These are phyloP conservation scores for Zygosaccharomyces siamensis DNA, from an alignment of 805 yeast genomes.

Conservation along the genomic window DNA sequence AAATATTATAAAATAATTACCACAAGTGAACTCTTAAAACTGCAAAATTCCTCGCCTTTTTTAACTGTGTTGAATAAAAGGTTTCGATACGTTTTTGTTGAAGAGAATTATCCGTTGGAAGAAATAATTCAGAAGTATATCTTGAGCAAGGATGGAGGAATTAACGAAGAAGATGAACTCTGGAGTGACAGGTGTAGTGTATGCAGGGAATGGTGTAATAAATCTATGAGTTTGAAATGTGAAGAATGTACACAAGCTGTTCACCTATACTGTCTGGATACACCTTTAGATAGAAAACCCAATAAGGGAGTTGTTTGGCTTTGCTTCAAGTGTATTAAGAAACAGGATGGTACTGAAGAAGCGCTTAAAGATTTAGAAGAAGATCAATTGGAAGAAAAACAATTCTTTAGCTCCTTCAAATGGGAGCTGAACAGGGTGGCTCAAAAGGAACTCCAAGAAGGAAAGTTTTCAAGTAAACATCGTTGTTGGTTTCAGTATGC, in stretches of 20 bases:
- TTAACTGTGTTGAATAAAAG: conserved; percentile 59
- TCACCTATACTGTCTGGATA: conserved; percentile 82
- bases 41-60: conserved; percentile 45
- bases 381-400: conserved; percentile 10
- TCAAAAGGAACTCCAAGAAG: conserved; percentile 11
- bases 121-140: conserved; percentile 25
- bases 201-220: conserved; percentile 82
- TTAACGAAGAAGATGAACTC: conserved; percentile 1
- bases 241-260: conserved; percentile 66
- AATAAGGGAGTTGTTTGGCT: conserved; percentile 88
- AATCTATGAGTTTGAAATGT: conserved; percentile 70
- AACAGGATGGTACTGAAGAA: conserved; percentile 41
- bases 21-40: conserved; percentile 52
- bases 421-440: conserved; percentile 16
- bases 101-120: conserved; percentile 37
- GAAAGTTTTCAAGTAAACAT: conserved; percentile 10
- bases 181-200: conserved; percentile 50
- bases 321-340: conserved; percentile 72
- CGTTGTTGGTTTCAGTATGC: conserved; percentile 32
- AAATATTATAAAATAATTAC: conserved; percentile 75
- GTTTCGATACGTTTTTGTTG: conserved; percentile 71
- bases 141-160: conserved; percentile 7
- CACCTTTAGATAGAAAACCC: conserved; percentile 76
- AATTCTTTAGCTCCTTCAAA: conserved; percentile 8
- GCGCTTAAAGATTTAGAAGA: conserved; percentile 8